These are phyloP conservation scores for Boletus bicolor DNA, from an alignment of 768 basidiomycete species.

Conservation along the genomic window DNA sequence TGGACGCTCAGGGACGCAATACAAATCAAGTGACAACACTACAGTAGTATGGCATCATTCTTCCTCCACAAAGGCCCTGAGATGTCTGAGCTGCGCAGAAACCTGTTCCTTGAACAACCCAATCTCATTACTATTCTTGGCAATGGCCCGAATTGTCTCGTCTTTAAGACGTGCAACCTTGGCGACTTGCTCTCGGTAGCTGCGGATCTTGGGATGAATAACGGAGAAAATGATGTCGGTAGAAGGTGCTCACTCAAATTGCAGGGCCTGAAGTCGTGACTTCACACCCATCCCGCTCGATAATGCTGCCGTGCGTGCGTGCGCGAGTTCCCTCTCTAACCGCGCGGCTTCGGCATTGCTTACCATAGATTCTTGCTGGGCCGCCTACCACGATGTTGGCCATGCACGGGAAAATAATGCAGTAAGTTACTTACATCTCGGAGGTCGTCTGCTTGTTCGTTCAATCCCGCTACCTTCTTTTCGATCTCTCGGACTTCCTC, in stretches of 20 bases:
- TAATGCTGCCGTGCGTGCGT: slow-evolving; percentile 71
- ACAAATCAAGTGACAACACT: background rate
- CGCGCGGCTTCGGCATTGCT: slow-evolving; percentile 64
- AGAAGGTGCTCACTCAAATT: slow-evolving; percentile 59
- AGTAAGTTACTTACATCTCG: slow-evolving; percentile 59
- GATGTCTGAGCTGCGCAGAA: slow-evolving; percentile 62
- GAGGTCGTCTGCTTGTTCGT: slow-evolving; percentile 76
- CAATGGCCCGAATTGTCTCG: slow-evolving; percentile 75
- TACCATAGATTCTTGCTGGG: slow-evolving; percentile 70
- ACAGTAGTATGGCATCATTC: slow-evolving; percentile 19
- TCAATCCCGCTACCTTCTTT: slow-evolving; percentile 65
- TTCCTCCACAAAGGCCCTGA: slow-evolving; percentile 66
- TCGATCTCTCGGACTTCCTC: slow-evolving; percentile 73
- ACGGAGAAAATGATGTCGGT: background rate
- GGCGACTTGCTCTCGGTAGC: slow-evolving; percentile 77
- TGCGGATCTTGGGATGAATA: slow-evolving; percentile 28
- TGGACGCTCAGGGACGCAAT: background rate
- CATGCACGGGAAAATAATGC: background rate
- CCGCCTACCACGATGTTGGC: slow-evolving; percentile 45
- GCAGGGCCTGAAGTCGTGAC: slow-evolving; percentile 68
- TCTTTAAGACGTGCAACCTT: slow-evolving; percentile 72
- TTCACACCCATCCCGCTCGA: slow-evolving; percentile 83
- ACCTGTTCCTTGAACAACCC: slow-evolving; percentile 79
- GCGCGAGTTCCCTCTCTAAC: slow-evolving; percentile 68
- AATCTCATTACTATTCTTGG: slow-evolving; percentile 83